Conservation (phyloP, 345 rosid genomes). For the Litchi chinensis region DNA sequence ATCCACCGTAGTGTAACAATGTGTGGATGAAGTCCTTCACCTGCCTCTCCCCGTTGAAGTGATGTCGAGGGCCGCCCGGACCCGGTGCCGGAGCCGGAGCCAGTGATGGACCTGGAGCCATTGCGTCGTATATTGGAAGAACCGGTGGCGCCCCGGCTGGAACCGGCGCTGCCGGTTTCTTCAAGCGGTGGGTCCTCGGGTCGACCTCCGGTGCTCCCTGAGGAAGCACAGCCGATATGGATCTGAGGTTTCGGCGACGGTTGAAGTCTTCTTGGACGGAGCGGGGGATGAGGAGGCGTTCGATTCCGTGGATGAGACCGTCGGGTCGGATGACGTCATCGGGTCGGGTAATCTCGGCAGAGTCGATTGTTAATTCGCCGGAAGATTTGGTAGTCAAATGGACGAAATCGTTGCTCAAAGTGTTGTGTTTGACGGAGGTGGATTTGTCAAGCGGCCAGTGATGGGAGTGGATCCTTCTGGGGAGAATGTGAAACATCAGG, state of each 20-base stretch:
- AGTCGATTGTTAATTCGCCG: slow-evolving; percentile 41
- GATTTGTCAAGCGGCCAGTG: slow-evolving; percentile 52
- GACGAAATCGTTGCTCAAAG: slow-evolving; percentile 52
- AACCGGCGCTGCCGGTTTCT: slow-evolving; percentile 52
- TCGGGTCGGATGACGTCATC: slow-evolving; percentile 64
- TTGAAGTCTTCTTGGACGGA: slow-evolving; percentile 74
- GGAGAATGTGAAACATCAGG: slow-evolving; percentile 75
- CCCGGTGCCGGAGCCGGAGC: slow-evolving; percentile 99
- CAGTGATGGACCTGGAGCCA: slow-evolving; percentile 93
- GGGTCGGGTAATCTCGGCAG: slow-evolving; percentile 46
- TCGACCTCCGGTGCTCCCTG: slow-evolving; percentile 80
- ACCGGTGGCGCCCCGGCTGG: slow-evolving; percentile 78
- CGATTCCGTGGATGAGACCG: slow-evolving; percentile 76
- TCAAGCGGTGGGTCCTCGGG: slow-evolving; percentile 67
- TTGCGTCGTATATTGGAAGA: slow-evolving; percentile 78
- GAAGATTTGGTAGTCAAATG: slow-evolving; percentile 44
- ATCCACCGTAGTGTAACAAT: slow-evolving; percentile 86
- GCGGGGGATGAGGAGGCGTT: slow-evolving; percentile 56
- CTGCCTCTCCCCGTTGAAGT: slow-evolving; percentile 86
- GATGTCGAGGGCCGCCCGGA: slow-evolving; percentile 84
- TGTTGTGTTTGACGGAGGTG: slow-evolving; percentile 35
- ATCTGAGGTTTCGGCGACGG: slow-evolving; percentile 54
- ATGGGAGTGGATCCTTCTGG: slow-evolving; percentile 49
- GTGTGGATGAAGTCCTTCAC: slow-evolving; percentile 93
- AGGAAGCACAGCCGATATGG: slow-evolving; percentile 67